Percentiles rank a stretch among this genome's conserved stretches.
These are phyloP conservation scores for Euphorbia tirucalli DNA, from an alignment of 345 rosid species.

Conservation along the genomic window DNA sequence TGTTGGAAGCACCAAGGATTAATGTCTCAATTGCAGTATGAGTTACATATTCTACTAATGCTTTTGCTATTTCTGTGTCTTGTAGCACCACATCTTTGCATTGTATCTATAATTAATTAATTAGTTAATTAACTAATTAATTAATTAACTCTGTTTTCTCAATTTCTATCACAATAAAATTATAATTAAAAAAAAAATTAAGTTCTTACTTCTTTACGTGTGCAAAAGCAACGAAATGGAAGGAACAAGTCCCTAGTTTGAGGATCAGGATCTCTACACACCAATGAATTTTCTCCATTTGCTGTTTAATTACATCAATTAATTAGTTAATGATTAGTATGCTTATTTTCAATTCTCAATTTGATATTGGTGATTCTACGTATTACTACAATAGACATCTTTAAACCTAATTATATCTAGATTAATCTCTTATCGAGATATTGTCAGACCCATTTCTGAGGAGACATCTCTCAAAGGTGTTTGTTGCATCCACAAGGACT, in stretches of 20 bases:
- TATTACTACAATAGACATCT: too few species aligned
- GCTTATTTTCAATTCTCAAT: too few species aligned
- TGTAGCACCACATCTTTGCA: conserved; percentile 80
- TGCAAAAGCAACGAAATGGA: conserved; percentile 89
- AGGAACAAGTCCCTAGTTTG: conserved; percentile 67
- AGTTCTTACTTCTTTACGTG: conserved; percentile 73
- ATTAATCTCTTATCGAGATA: too few species aligned
- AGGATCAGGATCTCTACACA: conserved; percentile 48
- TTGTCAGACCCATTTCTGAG: too few species aligned
- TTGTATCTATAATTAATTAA: conserved; percentile 50
- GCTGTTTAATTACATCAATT: neutral
- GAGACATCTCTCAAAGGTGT: too few species aligned
- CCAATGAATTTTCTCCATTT: conserved; percentile 35
- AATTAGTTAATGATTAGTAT: too few species aligned
- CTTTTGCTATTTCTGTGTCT: conserved; percentile 70
- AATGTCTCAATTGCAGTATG: neutral
- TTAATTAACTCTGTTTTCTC: too few species aligned
- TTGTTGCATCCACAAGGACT: too few species aligned
- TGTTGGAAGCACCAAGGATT: neutral
- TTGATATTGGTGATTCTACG: too few species aligned
- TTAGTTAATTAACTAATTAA: too few species aligned
- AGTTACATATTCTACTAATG: conserved; percentile 32
- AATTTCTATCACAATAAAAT: neutral
- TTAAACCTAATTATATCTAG: too few species aligned
- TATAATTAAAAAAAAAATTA: neutral